Evolutionary conservation across 768 basidiomycete species (phyloP), one percentile per base, ranked within the genome.

Genomic region (Amylocystis lapponica): DNA sequence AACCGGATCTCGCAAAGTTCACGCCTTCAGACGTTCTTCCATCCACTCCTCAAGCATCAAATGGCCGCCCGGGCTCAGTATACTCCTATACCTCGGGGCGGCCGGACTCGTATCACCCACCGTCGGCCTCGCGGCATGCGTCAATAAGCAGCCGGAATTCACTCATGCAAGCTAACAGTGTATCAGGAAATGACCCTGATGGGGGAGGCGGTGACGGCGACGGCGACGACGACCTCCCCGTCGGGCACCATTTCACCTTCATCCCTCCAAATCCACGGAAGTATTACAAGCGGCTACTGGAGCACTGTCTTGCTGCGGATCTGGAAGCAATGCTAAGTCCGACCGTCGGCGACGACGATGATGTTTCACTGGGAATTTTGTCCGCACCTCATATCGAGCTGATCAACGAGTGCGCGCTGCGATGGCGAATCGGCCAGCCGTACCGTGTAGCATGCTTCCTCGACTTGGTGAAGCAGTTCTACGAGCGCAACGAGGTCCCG

Each of bases 331-430:
- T 99, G 87, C 72, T 86, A 37, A 85, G 85, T 35, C 86, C 89
- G 4, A 86, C 87, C 45, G 83, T 97, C n/a, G 85, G 91, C 35
- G 90, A 92, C 52, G 86, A 90, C 53, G 90, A 97, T 51, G 93
- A 98, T 66, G 95, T 99, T 13, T 89, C 93, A 0, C 68, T 98
- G 27, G 88, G 90, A 6, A 97, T 99, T 44, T 66, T 99, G 14
- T 90, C 90, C 3, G 58, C 75, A 1, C 60, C 75, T 10, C 90
- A 97, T 58, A 71, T 90, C 31, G 85, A 87, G 44, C 68, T 99
- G 27, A 75, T 97, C 52, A 84, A 83, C 45, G 88, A 94, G 53
- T 93, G 91, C 53, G 90, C 90, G 3, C 52, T 86, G 46, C 75
- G 91, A 31, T 98, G 96, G 96, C 74, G 95, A 36, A 83, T 98